Evolutionary conservation across 2,329 filamentous ascomycete genomes (phyloP).

Genomic region (Arachnopeziza araneosa): DNA sequence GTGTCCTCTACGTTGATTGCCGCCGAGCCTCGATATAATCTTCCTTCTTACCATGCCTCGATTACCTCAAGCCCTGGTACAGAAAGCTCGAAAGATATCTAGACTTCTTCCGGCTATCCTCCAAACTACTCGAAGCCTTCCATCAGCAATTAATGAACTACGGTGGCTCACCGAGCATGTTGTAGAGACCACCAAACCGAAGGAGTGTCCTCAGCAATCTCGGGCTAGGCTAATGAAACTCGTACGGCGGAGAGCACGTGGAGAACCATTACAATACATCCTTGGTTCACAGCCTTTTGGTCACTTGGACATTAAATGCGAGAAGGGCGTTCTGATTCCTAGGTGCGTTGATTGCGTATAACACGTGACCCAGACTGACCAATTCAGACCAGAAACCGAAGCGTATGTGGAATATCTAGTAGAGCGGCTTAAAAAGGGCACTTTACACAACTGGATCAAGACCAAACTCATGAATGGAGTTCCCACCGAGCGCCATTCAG

Average conservation of each 20-base stretch:
- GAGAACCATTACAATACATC: constrained; percentile 83
- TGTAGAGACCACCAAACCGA: not conserved
- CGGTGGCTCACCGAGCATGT: constrained; percentile 66
- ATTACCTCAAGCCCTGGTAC: constrained; percentile 51
- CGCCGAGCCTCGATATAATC: not conserved
- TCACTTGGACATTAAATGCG: constrained; percentile 70
- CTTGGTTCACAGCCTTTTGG: constrained; percentile 88
- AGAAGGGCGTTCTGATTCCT: constrained; percentile 77
- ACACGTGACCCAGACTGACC: constrained; percentile 6
- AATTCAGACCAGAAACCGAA: constrained; percentile 59
- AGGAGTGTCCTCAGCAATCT: constrained; percentile 8
- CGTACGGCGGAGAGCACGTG: constrained; percentile 47
- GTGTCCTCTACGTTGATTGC: not conserved
- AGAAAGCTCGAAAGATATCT: constrained; percentile 47
- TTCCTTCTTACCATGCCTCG: constrained; percentile 50
- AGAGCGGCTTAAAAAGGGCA: constrained; percentile 2
- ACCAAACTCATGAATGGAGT: not conserved
- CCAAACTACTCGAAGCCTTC: constrained; percentile 55
- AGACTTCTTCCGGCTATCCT: constrained; percentile 56
- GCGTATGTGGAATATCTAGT: constrained; percentile 56
- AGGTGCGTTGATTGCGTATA: constrained; percentile 40
- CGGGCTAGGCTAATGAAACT: constrained; percentile 33
- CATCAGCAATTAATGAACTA: constrained; percentile 62
- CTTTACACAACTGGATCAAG: not conserved
- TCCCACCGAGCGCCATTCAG: not conserved